Base-by-base conservation (phyloP, 208 protist genomes). In the Tritrichomonas musculus region DNA sequence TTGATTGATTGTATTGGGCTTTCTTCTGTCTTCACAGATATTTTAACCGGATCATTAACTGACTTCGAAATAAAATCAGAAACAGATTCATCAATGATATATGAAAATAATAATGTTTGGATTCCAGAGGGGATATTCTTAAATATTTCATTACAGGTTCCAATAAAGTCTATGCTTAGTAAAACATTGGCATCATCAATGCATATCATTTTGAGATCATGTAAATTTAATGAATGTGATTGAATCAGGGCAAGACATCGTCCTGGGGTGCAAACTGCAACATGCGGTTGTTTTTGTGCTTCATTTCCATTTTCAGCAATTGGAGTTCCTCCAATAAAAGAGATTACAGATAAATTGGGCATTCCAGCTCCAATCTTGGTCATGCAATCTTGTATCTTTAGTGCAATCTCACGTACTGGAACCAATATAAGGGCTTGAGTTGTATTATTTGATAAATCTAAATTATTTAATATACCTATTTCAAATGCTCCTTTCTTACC, bases 111-210 rank as follows among this genome's bases (percentile, higher is more conserved):
- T 80, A 95, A 95, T 39, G 97, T 95, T 95, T 98, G 97, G 20
- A 95, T 94, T 93, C 97, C 95, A 49, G 96, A 96, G 25, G 97
- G 96, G 64, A 99, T 96, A 94, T 97, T 96, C 50, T 97, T 96
- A 96, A 98, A 99, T 82, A 99, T 98, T 94, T 99, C 98, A 95
- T 99, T 98, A 92, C 99, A 98, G 96, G 99, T 98, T 36, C 98
- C 98, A 94, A 98, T 98, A 96, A 99, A 99, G 64, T 98, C 98
- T 73, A 93, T 96, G 25, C 96, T 97, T 36, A 99, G 97, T 98
- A 99, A 99, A 95, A 99, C 98, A 95, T 99, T 98, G 75, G 98
- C 98, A 95, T 99, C 98, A 95, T 99, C 99, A 33, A 99, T 94
- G 77, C 99, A 96, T 25, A 99, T 96, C 64, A 98, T 97, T 72